Conservation (phyloP, 352 stramenopile species). For the Pythium phragmitis region DNA sequence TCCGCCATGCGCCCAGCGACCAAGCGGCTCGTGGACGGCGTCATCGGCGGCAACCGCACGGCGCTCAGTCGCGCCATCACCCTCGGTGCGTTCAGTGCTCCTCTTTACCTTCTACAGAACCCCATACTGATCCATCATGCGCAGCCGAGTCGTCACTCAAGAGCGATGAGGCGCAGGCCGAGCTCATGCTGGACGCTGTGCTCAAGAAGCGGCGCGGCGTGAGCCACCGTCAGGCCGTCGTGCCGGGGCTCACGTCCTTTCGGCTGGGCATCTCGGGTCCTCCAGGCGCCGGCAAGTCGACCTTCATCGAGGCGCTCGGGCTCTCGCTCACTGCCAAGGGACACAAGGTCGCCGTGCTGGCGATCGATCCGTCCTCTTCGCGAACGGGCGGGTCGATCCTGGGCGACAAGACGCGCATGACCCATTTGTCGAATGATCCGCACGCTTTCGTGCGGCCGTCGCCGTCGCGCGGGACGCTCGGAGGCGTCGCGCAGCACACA, state of each 20-base stretch:
- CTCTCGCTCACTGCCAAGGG: slow-evolving; percentile 77
- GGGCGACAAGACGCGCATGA: slow-evolving; percentile 98
- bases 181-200: slow-evolving; percentile 85
- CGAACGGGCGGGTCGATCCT: slow-evolving; percentile 96
- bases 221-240: slow-evolving; percentile 30
- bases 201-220: slow-evolving; percentile 55
- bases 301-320: slow-evolving; percentile 96
- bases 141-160: slow-evolving; percentile 78
- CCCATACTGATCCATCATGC: neutral
- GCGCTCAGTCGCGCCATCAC: slow-evolving; percentile 76
- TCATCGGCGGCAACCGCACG: slow-evolving; percentile 55
- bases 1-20: slow-evolving; percentile 34
- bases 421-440: slow-evolving; percentile 89
- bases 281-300: slow-evolving; percentile 96
- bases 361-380: slow-evolving; percentile 96
- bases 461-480: slow-evolving; percentile 83
- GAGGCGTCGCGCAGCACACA: slow-evolving; percentile 72
- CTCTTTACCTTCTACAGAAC: neutral
- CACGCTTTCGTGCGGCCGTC: slow-evolving; percentile 93
- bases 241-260: slow-evolving; percentile 52
- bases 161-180: slow-evolving; percentile 75
- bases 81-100: slow-evolving; percentile 36
- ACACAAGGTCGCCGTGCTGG: slow-evolving; percentile 93
- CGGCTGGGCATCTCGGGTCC: slow-evolving; percentile 90
- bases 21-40: slow-evolving; percentile 51